Evolutionary conservation across 2,329 filamentous ascomycete species (phyloP).

Genomic region (Penicillium sp.): DNA sequence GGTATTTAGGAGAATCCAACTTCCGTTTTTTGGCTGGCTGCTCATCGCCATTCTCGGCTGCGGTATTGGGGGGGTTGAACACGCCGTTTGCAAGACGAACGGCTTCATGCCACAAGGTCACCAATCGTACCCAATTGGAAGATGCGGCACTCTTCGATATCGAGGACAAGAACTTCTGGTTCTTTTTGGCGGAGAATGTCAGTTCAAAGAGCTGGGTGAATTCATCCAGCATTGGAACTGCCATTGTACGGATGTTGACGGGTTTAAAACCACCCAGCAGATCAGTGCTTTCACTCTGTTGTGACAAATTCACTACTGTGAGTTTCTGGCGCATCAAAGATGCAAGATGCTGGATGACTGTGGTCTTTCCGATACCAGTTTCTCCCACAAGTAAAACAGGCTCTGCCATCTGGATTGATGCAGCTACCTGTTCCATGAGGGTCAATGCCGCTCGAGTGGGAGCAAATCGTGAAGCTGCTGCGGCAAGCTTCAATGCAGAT

Average conservation of each 20-base stretch:
- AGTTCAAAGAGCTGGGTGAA: constrained; percentile 86
- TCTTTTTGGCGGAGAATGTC: constrained; percentile 85
- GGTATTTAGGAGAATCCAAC: constrained; percentile 54
- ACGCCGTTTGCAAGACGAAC: constrained; percentile 81
- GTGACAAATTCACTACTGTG: constrained; percentile 90
- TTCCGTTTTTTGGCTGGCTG: constrained; percentile 73
- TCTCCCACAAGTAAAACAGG: constrained; percentile 94
- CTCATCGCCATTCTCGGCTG: constrained; percentile 44
- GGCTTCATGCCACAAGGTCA: constrained; percentile 84
- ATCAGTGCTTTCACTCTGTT: constrained; percentile 97
- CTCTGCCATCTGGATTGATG: constrained; percentile 79
- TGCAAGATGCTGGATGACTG: constrained; percentile 88
- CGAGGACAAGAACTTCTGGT: constrained; percentile 79
- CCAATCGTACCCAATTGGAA: constrained; percentile 82
- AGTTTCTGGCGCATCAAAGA: constrained; percentile 80
- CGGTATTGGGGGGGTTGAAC: constrained; percentile 54
- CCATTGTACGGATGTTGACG: constrained; percentile 82
- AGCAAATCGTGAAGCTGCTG: constrained; percentile 63
- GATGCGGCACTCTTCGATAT: constrained; percentile 77
- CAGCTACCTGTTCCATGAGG: constrained; percentile 83
- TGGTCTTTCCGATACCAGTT: constrained; percentile 97
- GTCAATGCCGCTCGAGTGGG: constrained; percentile 81
- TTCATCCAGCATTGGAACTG: constrained; percentile 86
- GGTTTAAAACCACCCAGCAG: constrained; percentile 95
- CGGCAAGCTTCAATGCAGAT: constrained; percentile 45